Percentiles rank a stretch among this genome's conserved stretches.
Conservation (phyloP, 2,329 filamentous ascomycete species). For the Pseudocercospora musae region DNA sequence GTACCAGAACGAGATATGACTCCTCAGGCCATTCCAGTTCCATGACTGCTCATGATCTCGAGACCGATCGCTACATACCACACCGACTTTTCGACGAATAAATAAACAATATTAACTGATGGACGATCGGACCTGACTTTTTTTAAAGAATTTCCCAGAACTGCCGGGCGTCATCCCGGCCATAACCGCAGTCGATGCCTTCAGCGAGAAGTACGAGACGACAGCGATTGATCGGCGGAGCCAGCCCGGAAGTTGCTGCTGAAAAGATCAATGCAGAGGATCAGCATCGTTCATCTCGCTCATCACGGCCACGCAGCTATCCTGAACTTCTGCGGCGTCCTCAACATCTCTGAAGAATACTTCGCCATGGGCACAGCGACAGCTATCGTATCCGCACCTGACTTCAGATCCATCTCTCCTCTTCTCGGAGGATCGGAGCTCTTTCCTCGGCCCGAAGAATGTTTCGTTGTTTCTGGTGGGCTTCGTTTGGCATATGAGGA, state of each 20-base stretch:
- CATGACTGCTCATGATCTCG: not conserved
- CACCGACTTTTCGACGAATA: not conserved
- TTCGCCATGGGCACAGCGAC: constrained; percentile 1
- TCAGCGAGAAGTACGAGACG: not conserved
- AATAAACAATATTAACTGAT: not conserved
- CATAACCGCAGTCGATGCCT: not conserved
- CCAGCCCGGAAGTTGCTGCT: too few species aligned
- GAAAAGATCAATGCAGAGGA: too few species aligned
- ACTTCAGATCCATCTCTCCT: not conserved
- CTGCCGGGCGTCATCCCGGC: not conserved
- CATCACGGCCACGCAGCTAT: not conserved
- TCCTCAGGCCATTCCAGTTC: not conserved
- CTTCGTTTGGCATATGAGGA: constrained; percentile 30
- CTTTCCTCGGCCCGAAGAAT: not conserved
- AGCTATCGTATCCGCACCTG: not conserved
- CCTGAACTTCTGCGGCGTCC: not conserved
- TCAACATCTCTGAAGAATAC: constrained; percentile 7
- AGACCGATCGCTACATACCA: not conserved
- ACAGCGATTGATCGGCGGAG: too few species aligned
- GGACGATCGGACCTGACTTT: not conserved
- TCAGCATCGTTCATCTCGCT: not conserved
- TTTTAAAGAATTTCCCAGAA: not conserved
- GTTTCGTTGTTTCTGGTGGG: constrained; percentile 6
- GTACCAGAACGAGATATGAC: not conserved
- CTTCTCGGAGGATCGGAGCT: not conserved